A percentile compares a stretch with the other conserved stretches of the same genome.
Conservation (phyloP, 495 filamentous ascomycete genomes). For the Trichoderma gamsii region DNA sequence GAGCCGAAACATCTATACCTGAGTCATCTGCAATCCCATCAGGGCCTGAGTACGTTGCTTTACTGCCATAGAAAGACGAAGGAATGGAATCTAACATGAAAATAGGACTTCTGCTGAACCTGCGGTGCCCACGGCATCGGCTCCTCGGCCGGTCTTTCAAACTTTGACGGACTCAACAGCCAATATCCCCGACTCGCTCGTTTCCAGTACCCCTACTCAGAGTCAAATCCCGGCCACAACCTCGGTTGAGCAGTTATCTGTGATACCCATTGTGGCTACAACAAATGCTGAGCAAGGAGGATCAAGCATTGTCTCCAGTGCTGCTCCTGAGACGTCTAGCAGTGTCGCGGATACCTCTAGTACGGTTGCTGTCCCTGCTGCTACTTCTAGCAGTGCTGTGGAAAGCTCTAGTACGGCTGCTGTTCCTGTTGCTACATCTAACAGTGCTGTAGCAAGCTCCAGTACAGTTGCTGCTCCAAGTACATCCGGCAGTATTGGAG, state of each 20-base stretch:
- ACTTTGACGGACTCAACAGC: not conserved
- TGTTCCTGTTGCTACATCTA: not conserved
- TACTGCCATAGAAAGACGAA: not conserved
- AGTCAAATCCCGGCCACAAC: not conserved
- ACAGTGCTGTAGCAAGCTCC: not conserved
- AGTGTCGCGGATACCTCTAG: not conserved
- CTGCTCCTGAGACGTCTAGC: not conserved
- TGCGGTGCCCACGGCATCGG: not conserved
- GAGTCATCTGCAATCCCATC: not conserved
- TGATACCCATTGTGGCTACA: not conserved
- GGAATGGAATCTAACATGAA: not conserved
- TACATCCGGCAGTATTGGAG: not conserved
- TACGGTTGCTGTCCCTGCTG: not conserved
- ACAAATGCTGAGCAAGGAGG: not conserved
- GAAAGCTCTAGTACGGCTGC: not conserved
- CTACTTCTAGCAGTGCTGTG: not conserved
- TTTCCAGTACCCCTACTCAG: not conserved
- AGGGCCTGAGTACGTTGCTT: not conserved
- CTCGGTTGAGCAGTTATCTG: not conserved
- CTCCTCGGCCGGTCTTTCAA: constrained; percentile 3
- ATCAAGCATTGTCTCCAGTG: not conserved
- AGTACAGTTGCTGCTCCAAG: not conserved
- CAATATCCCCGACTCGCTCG: not conserved
- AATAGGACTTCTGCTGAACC: not conserved
- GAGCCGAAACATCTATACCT: not conserved